These are phyloP conservation scores for Termitomyces sp. DNA, from an alignment of 768 basidiomycete species.

Conservation along the genomic window DNA sequence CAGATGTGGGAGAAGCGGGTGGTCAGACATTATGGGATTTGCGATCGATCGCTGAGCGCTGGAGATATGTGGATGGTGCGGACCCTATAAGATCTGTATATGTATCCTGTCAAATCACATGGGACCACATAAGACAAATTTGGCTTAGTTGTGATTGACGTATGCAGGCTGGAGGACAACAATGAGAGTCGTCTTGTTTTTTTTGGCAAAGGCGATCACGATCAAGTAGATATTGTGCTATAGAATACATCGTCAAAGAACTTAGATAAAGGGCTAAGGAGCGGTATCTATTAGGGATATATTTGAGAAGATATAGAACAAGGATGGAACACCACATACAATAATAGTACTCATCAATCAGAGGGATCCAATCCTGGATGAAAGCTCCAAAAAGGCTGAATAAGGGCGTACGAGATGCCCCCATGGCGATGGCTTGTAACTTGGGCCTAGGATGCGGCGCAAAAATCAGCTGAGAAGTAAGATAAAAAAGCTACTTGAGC, in stretches of 20 bases:
- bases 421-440: constrained; percentile 56
- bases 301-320: constrained; percentile 3
- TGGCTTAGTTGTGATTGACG: background rate
- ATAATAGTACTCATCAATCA: constrained; percentile 89
- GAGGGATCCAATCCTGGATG: constrained; percentile 80
- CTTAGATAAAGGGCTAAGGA: constrained; percentile 21
- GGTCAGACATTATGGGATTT: constrained; percentile 20
- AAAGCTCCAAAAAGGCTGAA: constrained; percentile 66
- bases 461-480: constrained; percentile 1
- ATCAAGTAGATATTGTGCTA: constrained; percentile 4
- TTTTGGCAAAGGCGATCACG: background rate
- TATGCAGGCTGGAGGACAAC: background rate
- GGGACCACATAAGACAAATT: constrained; percentile 1
- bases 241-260: constrained; percentile 10
- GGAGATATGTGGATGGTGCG: background rate
- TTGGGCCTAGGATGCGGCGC: constrained; percentile 50
- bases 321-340: constrained; percentile 45
- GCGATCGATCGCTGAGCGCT: background rate
- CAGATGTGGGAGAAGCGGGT: constrained; percentile 27
- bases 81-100: background rate
- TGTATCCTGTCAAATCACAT: constrained; percentile 8
- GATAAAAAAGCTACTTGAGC: constrained; percentile 12
- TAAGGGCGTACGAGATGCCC: constrained; percentile 50
- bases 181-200: background rate
- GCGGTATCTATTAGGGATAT: constrained; percentile 29